Evolutionary conservation across 208 protist species (phyloP).

Genomic region (Leishmania mexicana): DNA sequence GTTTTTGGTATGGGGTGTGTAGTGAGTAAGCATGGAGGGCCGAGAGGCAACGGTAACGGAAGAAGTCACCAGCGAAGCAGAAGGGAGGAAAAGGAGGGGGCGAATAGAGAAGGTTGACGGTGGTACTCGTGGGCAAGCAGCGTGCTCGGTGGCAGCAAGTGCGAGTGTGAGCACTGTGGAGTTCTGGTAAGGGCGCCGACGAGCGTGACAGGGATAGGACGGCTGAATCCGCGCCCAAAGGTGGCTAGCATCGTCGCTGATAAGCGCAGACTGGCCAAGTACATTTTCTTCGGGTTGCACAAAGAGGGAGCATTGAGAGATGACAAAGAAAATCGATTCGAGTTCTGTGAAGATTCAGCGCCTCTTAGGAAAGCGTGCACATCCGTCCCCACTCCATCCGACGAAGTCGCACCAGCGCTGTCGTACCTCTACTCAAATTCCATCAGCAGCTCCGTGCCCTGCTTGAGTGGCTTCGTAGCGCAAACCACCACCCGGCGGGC

Average conservation of each 20-base stretch:
- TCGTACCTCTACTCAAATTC: slow-evolving; percentile 36
- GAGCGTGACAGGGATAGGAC: background rate
- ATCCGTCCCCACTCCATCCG: background rate
- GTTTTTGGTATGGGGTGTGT: background rate
- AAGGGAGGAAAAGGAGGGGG: background rate
- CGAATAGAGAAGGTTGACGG: background rate
- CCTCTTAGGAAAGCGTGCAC: background rate
- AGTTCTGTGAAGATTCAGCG: background rate
- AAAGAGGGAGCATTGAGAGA: no score
- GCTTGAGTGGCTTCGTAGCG: slow-evolving; percentile 60
- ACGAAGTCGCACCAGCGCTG: background rate
- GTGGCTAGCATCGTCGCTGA: no score
- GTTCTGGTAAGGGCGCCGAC: background rate
- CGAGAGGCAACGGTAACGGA: no score
- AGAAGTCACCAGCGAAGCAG: background rate
- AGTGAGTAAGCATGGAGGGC: background rate
- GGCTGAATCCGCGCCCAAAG: background rate
- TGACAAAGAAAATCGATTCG: background rate
- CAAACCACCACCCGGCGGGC: slow-evolving; percentile 73
- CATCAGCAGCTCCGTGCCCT: slow-evolving; percentile 71
- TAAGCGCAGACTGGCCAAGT: background rate
- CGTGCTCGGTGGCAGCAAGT: background rate
- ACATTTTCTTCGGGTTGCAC: background rate
- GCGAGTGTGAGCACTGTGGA: background rate
- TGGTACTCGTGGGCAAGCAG: background rate